Conservation (phyloP, 208 protist species). For the Lotmaria passim region DNA sequence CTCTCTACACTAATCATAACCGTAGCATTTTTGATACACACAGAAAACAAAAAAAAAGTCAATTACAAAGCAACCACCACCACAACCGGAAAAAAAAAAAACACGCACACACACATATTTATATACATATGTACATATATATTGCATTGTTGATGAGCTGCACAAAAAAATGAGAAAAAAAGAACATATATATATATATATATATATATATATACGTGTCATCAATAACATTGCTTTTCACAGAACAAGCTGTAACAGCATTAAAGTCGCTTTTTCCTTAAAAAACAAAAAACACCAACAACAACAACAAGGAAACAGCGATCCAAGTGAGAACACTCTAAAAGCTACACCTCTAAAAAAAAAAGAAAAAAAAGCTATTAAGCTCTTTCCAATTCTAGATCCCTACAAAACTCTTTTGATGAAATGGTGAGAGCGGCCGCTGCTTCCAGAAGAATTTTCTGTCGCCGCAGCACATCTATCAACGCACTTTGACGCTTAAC, state of each 20-base stretch:
- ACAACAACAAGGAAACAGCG: neutral
- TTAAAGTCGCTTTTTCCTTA: too few relatives aligned
- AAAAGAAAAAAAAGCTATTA: neutral
- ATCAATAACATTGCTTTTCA: too few relatives aligned
- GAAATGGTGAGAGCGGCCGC: slow-evolving; percentile 72
- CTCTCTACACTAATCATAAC: too few relatives aligned
- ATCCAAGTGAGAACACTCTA: slow-evolving; percentile 2
- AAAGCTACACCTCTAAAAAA: neutral
- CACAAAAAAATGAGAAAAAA: neutral
- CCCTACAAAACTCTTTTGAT: slow-evolving; percentile 70
- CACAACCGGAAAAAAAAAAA: neutral
- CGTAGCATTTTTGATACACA: too few relatives aligned
- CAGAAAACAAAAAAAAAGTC: neutral
- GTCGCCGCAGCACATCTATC: slow-evolving; percentile 92
- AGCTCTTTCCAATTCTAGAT: slow-evolving; percentile 16
- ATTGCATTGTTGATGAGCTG: too few relatives aligned
- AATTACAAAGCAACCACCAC: neutral
- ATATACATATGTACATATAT: neutral
- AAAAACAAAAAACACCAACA: neutral
- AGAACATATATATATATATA: neutral
- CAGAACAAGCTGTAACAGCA: too few relatives aligned
- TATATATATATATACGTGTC: too few relatives aligned
- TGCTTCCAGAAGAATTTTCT: slow-evolving; percentile 94
- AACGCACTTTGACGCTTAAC: slow-evolving; percentile 93
- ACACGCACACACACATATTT: neutral